Base-by-base conservation (phyloP, 345 rosid genomes). In the Mercurialis annua region DNA sequence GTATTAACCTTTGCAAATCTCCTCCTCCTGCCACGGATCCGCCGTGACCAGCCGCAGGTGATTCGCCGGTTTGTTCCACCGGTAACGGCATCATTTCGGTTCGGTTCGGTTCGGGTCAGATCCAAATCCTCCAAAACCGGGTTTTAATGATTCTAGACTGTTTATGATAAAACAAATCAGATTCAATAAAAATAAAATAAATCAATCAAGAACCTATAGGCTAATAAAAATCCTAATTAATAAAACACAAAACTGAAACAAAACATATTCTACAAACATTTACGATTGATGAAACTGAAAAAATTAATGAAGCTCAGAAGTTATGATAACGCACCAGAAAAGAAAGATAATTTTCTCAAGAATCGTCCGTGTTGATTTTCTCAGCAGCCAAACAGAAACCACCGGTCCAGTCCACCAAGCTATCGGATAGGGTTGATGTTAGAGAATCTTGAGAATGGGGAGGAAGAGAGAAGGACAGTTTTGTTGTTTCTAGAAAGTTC, bases 401-500 rank as follows among this genome's bases (percentile, higher is more conserved):
- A n/a, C n/a, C n/a, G n/a, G n/a, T n/a, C n/a, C n/a, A n/a, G n/a
- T n/a, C n/a, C n/a, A n/a, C n/a, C n/a, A n/a, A n/a, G n/a, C n/a
- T n/a, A n/a, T n/a, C n/a, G n/a, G n/a, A n/a, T n/a, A n/a, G n/a
- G n/a, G n/a, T n/a, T n/a, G n/a, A n/a, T n/a, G n/a, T n/a, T n/a
- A n/a, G n/a, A n/a, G n/a, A n/a, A n/a, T n/a, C n/a, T n/a, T n/a
- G 5, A 40, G 3, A 49, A 20, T 1, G 29, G 16, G 42, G 5
- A 2, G 44, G 16, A 34, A 6, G 23, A 2, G 68, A 7, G 15
- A 23, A 4, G 62, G 20, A 56, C 4, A 72, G 65, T 67, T 73
- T 64, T 76, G 73, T 66, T 75, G 75, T 71, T 86, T 91, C 97
- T 87, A 91, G 97, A 94, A 94, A 76, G 80, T 91, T 93, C 96